These are phyloP conservation scores for Verticillium zaregamsianum DNA, from an alignment of 2,329 filamentous ascomycete genomes.

Conservation along the genomic window DNA sequence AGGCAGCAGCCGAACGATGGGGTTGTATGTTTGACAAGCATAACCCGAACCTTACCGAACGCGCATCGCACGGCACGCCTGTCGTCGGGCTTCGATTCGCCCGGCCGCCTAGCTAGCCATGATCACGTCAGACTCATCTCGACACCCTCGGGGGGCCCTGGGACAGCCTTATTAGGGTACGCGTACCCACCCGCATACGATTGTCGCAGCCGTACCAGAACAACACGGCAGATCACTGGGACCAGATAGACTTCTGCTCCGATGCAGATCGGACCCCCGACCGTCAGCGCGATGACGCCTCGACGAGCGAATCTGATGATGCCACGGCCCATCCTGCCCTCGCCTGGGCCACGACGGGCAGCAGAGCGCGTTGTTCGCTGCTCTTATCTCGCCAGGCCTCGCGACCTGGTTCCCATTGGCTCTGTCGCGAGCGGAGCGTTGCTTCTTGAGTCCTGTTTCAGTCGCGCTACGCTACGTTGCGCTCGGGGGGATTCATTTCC, in stretches of 20 bases:
- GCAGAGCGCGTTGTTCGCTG: neutral
- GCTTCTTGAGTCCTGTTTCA: neutral
- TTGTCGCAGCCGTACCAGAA: neutral
- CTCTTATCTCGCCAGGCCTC: neutral
- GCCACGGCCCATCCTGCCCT: neutral
- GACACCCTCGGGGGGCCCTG: neutral
- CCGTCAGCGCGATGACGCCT: neutral
- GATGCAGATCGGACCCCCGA: neutral
- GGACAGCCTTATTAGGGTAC: neutral
- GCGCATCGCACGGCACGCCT: neutral
- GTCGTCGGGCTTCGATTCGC: no score
- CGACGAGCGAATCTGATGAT: neutral
- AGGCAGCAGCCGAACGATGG: neutral
- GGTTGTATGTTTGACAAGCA: neutral
- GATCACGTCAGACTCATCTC: neutral
- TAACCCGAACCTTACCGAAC: neutral
- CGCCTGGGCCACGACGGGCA: no score
- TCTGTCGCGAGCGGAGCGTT: neutral
- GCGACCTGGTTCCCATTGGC: neutral
- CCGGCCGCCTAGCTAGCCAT: neutral
- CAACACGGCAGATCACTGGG: neutral
- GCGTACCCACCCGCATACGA: neutral
- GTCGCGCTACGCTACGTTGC: neutral
- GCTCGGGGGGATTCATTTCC: neutral
- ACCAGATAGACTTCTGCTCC: neutral